These are phyloP conservation scores for Podospora pseudoanserina DNA, from an alignment of 495 filamentous ascomycete genomes.

Conservation along the genomic window DNA sequence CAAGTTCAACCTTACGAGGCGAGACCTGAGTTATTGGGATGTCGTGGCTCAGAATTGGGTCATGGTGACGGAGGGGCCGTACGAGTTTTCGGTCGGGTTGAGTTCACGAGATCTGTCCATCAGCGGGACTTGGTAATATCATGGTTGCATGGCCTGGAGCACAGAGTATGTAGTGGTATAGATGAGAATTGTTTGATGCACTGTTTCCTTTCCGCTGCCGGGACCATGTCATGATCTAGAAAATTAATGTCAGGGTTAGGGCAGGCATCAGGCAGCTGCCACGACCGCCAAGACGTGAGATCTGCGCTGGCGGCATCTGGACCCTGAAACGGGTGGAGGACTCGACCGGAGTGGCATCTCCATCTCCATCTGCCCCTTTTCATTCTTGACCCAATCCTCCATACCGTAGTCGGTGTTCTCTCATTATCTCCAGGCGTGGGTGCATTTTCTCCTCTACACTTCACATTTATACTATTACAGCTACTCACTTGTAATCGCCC, in stretches of 20 bases:
- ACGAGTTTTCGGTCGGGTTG: slow-evolving; percentile 43
- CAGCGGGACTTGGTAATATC: slow-evolving; percentile 33
- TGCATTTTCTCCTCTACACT: neutral
- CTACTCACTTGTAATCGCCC: neutral
- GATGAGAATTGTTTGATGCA: neutral
- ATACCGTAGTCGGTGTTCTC: neutral
- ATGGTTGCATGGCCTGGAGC: neutral
- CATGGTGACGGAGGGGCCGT: slow-evolving; percentile 51
- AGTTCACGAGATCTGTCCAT: slow-evolving; percentile 40
- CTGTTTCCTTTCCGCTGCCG: no score
- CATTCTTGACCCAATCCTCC: neutral
- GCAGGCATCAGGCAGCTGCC: neutral
- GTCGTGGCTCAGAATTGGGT: slow-evolving; percentile 78
- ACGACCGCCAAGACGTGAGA: neutral
- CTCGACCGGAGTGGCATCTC: neutral
- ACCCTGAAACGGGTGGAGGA: neutral
- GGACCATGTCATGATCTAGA: no score
- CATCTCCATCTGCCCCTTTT: neutral
- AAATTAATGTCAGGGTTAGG: neutral
- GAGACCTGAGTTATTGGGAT: slow-evolving; percentile 81
- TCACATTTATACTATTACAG: neutral
- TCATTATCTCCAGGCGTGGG: neutral
- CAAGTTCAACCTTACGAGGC: slow-evolving; percentile 67
- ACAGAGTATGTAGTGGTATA: no score
- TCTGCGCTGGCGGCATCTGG: neutral